These are phyloP conservation scores for Citrus sinensis DNA, from an alignment of 345 rosid species.

Conservation along the genomic window DNA sequence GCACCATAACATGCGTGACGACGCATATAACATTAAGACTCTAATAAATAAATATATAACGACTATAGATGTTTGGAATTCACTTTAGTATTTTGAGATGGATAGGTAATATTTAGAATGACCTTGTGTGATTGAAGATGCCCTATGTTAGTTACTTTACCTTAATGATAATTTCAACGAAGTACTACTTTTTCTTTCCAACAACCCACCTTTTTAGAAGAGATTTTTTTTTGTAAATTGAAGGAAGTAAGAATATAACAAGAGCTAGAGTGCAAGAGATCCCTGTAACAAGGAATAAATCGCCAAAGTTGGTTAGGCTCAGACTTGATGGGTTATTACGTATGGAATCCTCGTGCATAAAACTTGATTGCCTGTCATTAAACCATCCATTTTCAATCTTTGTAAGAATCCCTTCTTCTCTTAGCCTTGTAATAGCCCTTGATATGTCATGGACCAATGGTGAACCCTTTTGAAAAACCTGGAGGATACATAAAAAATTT, in stretches of 20 bases:
- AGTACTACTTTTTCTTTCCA: neutral
- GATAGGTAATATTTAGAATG: too few species aligned
- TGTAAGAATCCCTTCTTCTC: slow-evolving; percentile 1
- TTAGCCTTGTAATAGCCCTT: neutral
- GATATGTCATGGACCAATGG: neutral
- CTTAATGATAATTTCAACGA: neutral
- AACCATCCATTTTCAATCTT: neutral
- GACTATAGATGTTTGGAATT: too few species aligned
- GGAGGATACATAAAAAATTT: neutral
- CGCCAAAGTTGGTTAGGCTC: slow-evolving; percentile 17
- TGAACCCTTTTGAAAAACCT: neutral
- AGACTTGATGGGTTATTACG: neutral
- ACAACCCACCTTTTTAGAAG: neutral
- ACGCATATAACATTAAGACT: too few species aligned
- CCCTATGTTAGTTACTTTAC: too few species aligned
- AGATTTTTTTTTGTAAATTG: neutral
- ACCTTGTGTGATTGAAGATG: neutral
- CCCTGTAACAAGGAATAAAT: slow-evolving; percentile 31
- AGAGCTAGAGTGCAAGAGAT: slow-evolving; percentile 19
- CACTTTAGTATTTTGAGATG: too few species aligned
- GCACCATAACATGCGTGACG: too few species aligned
- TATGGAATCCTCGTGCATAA: neutral
- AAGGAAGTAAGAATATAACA: neutral
- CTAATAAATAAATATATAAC: too few species aligned
- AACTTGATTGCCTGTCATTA: neutral